Evolutionary conservation across 1,139 yeast genomes (phyloP), one percentile per base, ranked within the genome.

Genomic region (Wickerhamomyces sp.): DNA sequence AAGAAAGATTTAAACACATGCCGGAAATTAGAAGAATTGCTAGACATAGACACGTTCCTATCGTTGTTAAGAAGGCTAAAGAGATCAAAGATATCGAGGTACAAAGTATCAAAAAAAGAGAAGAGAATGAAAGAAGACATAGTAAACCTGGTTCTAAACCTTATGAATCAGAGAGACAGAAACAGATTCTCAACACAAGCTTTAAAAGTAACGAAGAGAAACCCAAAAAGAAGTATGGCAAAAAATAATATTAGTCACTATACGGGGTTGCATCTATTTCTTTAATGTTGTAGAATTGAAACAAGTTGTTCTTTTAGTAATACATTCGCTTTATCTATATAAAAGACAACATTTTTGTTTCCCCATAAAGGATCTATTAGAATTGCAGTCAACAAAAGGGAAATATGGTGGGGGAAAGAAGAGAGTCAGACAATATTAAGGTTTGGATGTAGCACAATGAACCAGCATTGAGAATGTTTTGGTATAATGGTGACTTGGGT

Each of bases 1-100:
- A 88, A 62, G 95, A 91, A 52, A 75, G 95, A 55, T 91, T 77
- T 69, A 85, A 86, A 66, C 83, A 83, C 64, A 88, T 91, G 97
- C 98, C 98, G 1, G 98, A 91, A 59, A 83, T 91, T 54, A 77
- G 76, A 54, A 75, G 97, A 54, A 93, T 91, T 45, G 66, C 88
- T 18, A 77, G 91, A 59, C 97, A 91, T 62, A 78, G 98, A 60
- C 97, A 89, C 57, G 71, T 89, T 39, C 98, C 98, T 19, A 67
- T 68, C 47, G 84, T 82, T 30, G 76, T 91, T 46, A 89, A 88
- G 72, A 85, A 83, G 61, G 95, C 96, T 27, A 74, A 74, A 34
- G 96, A 88, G 44, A 86, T 85, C 55, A 91, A 91, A 67, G 64
- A 79, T 26, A 69, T 72, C 38, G 96, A 91, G 59, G 54, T 78